These are phyloP conservation scores for Canavalia ensiformis DNA, from an alignment of 306 rosid genomes.

Conservation along the genomic window DNA sequence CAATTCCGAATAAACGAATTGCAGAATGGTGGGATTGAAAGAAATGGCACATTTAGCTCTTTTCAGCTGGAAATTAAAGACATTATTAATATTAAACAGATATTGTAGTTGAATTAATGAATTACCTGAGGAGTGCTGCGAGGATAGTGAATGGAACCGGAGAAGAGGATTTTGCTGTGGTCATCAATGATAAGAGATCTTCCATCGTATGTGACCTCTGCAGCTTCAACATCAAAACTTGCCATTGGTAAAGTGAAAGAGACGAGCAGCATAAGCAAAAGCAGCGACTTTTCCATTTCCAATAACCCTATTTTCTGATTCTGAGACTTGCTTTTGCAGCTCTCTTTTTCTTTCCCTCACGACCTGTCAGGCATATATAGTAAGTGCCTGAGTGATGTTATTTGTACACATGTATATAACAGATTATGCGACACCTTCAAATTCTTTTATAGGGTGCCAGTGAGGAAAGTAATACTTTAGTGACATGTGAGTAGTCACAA, in stretches of 20 bases:
- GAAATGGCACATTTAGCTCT: neutral
- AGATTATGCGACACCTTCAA: neutral
- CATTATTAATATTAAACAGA: neutral
- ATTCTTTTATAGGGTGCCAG: neutral
- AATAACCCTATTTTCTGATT: neutral
- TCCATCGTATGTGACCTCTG: conserved; percentile 64
- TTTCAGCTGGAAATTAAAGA: neutral
- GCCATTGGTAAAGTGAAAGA: neutral
- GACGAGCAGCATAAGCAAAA: neutral
- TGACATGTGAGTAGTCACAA: conserved; percentile 36
- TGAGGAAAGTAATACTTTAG: neutral
- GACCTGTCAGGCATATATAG: neutral
- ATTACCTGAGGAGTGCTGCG: conserved; percentile 84
- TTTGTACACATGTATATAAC: neutral
- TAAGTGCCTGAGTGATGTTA: neutral
- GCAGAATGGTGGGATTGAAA: neutral
- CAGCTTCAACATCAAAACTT: neutral
- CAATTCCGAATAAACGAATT: neutral
- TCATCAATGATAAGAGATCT: conserved; percentile 76
- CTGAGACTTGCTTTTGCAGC: conserved; percentile 16
- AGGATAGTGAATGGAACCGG: conserved; percentile 85
- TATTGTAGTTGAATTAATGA: too few relatives aligned
- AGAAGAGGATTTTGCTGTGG: conserved; percentile 66
- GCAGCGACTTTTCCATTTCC: conserved; percentile 43
- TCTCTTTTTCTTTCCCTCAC: neutral